phyloP scores from a whole-genome alignment of 2,329 filamentous ascomycete genomes.

The Cytospora chrysosperma region DNA sequence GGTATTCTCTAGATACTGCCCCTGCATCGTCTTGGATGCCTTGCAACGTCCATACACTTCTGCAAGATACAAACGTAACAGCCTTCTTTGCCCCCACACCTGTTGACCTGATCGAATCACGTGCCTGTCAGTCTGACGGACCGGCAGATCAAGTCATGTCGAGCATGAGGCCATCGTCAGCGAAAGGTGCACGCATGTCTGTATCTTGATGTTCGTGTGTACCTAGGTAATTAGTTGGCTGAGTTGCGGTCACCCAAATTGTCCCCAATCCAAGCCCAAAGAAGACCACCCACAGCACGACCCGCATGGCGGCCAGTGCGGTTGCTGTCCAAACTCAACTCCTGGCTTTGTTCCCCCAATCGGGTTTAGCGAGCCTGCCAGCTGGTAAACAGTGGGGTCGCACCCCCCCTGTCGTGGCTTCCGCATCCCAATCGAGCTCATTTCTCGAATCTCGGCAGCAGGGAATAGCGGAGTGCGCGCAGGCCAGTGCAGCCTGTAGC shows the following conservation, averaged over 20 bases:
- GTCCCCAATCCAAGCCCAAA: too few relatives aligned
- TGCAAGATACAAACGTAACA: too few relatives aligned
- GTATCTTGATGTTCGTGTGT: background rate
- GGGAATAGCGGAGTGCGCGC: background rate
- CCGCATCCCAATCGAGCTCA: conserved; percentile 14
- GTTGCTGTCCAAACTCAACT: background rate
- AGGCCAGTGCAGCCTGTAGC: background rate
- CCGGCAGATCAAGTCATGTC: background rate
- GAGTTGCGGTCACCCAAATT: background rate
- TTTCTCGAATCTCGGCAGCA: background rate
- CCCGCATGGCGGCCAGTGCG: conserved; percentile 1
- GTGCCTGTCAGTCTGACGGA: too few relatives aligned
- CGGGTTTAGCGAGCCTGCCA: conserved; percentile 13
- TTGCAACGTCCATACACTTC: too few relatives aligned
- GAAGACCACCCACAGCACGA: background rate
- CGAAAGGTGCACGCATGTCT: background rate
- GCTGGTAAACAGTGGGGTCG: conserved; percentile 14
- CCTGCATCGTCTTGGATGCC: too few relatives aligned
- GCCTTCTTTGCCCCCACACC: too few relatives aligned
- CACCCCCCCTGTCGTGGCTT: conserved; percentile 17
- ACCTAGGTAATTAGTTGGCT: too few relatives aligned
- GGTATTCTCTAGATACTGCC: too few relatives aligned
- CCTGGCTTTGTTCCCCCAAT: background rate
- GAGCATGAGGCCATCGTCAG: background rate
- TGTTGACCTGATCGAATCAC: too few relatives aligned